These are phyloP conservation scores for Pichia sp. DNA, from an alignment of 1,139 yeast genomes.

Conservation along the genomic window DNA sequence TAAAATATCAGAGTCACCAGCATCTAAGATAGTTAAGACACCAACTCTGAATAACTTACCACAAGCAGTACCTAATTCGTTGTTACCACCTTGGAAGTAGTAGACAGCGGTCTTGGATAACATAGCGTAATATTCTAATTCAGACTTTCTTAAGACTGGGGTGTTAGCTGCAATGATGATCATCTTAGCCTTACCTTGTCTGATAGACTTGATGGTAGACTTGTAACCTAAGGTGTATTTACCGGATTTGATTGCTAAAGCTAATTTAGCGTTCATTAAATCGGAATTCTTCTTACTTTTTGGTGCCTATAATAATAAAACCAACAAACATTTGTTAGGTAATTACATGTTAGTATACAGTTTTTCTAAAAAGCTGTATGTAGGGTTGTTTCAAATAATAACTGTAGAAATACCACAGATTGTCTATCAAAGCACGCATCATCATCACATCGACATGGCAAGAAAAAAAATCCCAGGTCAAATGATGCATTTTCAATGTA, in stretches of 20 bases:
- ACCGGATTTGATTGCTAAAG: slow-evolving; percentile 98
- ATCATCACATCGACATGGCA: neutral
- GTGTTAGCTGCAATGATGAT: slow-evolving; percentile 98
- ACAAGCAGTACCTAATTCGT: slow-evolving; percentile 99
- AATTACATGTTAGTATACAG: slow-evolving; percentile 7
- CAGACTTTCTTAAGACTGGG: slow-evolving; percentile 99
- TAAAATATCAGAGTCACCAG: slow-evolving; percentile 99
- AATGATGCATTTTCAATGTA: too few species aligned
- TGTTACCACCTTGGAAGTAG: slow-evolving; percentile 99
- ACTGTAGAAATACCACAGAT: neutral
- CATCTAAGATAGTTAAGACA: slow-evolving; percentile 90
- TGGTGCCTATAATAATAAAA: slow-evolving; percentile 66
- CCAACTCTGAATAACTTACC: slow-evolving; percentile 99
- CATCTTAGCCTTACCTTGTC: slow-evolving; percentile 99
- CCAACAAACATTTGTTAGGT: neutral
- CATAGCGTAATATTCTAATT: slow-evolving; percentile 99
- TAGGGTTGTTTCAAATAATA: neutral
- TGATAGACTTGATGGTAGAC: slow-evolving; percentile 96
- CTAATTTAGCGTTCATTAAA: slow-evolving; percentile 96
- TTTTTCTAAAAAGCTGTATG: neutral
- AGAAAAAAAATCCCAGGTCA: too few species aligned
- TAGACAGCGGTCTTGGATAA: slow-evolving; percentile 97
- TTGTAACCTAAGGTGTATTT: slow-evolving; percentile 99
- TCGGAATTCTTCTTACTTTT: slow-evolving; percentile 78
- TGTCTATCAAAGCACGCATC: neutral